These are phyloP conservation scores for Xerocomus minutiporus DNA, from an alignment of 1,284 basidiomycete species.

Conservation along the genomic window DNA sequence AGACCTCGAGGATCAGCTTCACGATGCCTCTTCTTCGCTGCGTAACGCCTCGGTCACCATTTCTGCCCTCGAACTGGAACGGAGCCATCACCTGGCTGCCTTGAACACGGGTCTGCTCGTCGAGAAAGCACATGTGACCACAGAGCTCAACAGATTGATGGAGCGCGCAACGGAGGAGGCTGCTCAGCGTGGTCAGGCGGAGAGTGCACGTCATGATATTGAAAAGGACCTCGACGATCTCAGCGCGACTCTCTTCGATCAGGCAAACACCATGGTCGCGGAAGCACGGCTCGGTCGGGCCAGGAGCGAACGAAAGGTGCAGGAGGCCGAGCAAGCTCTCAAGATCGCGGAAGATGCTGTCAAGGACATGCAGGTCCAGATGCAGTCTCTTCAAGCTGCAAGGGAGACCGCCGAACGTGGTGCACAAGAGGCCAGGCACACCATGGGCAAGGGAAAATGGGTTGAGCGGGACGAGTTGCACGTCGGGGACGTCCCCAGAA, in stretches of 20 bases:
- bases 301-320: slow-evolving; percentile 78
- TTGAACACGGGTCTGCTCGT: slow-evolving; percentile 88
- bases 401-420: slow-evolving; percentile 56
- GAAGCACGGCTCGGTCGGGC: slow-evolving; percentile 77
- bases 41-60: slow-evolving; percentile 60
- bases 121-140: slow-evolving; percentile 85
- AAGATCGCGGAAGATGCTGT: slow-evolving; percentile 85
- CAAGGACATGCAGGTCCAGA: slow-evolving; percentile 76
- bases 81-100: slow-evolving; percentile 72
- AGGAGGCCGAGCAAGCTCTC: slow-evolving; percentile 76
- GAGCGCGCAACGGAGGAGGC: slow-evolving; percentile 93
- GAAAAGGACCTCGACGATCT: slow-evolving; percentile 91
- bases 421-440: slow-evolving; percentile 43
- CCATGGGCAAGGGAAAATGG: slow-evolving; percentile 70
- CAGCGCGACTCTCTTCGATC: slow-evolving; percentile 81
- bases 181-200: slow-evolving; percentile 84
- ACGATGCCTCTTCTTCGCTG: slow-evolving; percentile 56
- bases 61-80: slow-evolving; percentile 68
- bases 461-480: slow-evolving; percentile 38
- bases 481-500: slow-evolving; percentile 13
- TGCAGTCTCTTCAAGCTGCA: slow-evolving; percentile 68
- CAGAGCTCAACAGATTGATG: slow-evolving; percentile 92
- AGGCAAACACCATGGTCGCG: slow-evolving; percentile 92
- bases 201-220: slow-evolving; percentile 76
- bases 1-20: slow-evolving; percentile 88